Evolutionary conservation across 2,329 filamentous ascomycete genomes (phyloP), one percentile per base, ranked within the genome.

Genomic region (Beauveria australis): DNA sequence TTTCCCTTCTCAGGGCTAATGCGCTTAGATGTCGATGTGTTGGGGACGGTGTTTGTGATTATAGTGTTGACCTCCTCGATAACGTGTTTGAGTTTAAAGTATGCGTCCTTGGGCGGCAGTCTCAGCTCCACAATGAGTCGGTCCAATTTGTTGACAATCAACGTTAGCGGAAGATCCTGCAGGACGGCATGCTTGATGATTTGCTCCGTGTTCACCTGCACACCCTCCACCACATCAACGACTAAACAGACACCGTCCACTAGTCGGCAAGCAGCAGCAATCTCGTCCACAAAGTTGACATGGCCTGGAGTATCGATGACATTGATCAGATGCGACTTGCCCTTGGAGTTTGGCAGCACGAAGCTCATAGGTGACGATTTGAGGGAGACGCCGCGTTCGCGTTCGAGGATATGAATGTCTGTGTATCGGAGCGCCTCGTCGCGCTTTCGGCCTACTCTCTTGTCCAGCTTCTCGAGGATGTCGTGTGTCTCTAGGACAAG

Each of bases 1-100:
- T 99, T 99, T 63, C 94, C 94, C 76, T 92, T 96, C 71, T 99
- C 94, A 0, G 94, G 94, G 66, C 93, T 97, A 64, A 99, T 75
- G 65, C 94, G 85, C 74, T 85, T 86, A 63, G 83, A 85, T 69
- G 91, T 90, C 30, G 92, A 92, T 67, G 85, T 84, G 2, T 91
- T 88, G 4, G 94, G 93, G 30, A 92, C 80, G 3, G 89, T 89
- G 71, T 89, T 92, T 71, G 96, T 91, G 68, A 99, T 97, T 66
- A 94, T 79, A 1, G 91, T 96, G 75, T 99, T 99, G 74, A 99
- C 92, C 74, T 97, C 91, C 74, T 99, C 94, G 58, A 99, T 86
- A n/a, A 97, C 92, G 73, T 97, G 92, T 76, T 97, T 97, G 59
- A 99, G 80, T 80, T 99, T 99, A 81, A 97, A 97, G 77, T 99